Percentiles rank a stretch among this genome's conserved stretches.
These are phyloP conservation scores for Agaricus bisporus DNA, from an alignment of 768 basidiomycete species.

Conservation along the genomic window DNA sequence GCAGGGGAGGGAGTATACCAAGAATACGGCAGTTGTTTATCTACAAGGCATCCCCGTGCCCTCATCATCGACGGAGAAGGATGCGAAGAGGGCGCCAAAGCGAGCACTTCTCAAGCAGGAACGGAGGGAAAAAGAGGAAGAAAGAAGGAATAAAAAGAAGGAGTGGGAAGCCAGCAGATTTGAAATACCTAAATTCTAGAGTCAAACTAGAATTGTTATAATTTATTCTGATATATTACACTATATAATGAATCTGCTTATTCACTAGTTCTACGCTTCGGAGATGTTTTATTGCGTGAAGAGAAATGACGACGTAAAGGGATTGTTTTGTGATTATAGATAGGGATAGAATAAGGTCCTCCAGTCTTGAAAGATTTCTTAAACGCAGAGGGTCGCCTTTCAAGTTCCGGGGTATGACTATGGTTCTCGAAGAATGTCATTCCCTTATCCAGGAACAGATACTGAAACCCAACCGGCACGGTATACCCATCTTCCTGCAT, in stretches of 20 bases:
- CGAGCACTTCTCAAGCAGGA: slow-evolving; percentile 11
- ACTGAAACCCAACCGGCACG: slow-evolving; percentile 14
- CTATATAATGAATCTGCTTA: not conserved
- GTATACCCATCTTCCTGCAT: slow-evolving; percentile 14
- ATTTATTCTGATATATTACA: not conserved
- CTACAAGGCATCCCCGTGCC: slow-evolving; percentile 31
- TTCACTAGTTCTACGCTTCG: not conserved
- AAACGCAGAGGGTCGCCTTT: not conserved
- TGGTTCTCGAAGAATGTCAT: not conserved
- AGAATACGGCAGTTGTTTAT: slow-evolving; percentile 32
- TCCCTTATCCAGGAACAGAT: slow-evolving; percentile 13
- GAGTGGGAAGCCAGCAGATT: not conserved
- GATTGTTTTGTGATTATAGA: not conserved
- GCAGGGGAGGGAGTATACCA: slow-evolving; percentile 36
- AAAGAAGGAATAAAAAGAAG: slow-evolving; percentile 16
- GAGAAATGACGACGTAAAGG: not conserved
- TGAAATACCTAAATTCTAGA: not conserved
- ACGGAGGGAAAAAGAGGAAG: slow-evolving; percentile 11
- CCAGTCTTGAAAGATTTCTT: not conserved
- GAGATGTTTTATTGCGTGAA: not conserved
- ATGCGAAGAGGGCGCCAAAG: slow-evolving; percentile 8
- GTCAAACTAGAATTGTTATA: not conserved
- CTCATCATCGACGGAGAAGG: not conserved
- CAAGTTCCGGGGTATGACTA: not conserved
- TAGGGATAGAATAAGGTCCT: slow-evolving; percentile 9